Base-by-base conservation (phyloP, 495 filamentous ascomycete genomes). In the Talaromyces nanjingensis region DNA sequence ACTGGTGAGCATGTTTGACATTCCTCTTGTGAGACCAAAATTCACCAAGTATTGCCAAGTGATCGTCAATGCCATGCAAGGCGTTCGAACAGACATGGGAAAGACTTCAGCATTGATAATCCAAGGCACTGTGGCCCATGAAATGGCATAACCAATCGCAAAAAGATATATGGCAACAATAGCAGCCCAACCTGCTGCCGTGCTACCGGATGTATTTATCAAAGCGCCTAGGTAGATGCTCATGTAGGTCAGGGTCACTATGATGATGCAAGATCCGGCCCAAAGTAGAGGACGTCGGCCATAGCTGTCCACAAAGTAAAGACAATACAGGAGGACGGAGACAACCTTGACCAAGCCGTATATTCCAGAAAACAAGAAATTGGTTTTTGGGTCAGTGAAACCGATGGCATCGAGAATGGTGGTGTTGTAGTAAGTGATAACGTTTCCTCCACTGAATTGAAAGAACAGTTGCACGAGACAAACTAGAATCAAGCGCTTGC, bases 361-460 rank as follows among this genome's bases (percentile, higher is more conserved):
- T n/a, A 71, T 59, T 25, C 65, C 67, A 5, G 65, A 66, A 63
- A 71, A 71, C 29, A 71, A 65, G 57, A 71, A 67, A 55, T 63
- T 59, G 56, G 67, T 49, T 1, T 77, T 86, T 60, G 69, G 65
- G 69, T 65, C 73, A 14, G 42, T 47, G 53, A 89, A 77, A 3
- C 89, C 89, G 14, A 92, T 80, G 27, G 81, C 75, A 56, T 76
- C 68, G 76, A 92, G 89, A 67, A 91, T 91, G 25, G 77, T 81
- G 0, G 88, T 88, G 1, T 87, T 87, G 70, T 91, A 89, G 73
- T 84, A 85, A 2, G 88, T 77, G 8, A 90, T 80, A 1, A 87
- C 87, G 72, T 92, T 90, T 71, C 90, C 87, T 34, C 88, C 87
- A 1, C 81, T 79, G 74, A 79, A 85, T 45, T 82, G 88, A 69